A percentile compares a stretch with the other conserved stretches of the same genome.
Conservation (phyloP, 345 rosid genomes). For the Gossypium rotundifolium region DNA sequence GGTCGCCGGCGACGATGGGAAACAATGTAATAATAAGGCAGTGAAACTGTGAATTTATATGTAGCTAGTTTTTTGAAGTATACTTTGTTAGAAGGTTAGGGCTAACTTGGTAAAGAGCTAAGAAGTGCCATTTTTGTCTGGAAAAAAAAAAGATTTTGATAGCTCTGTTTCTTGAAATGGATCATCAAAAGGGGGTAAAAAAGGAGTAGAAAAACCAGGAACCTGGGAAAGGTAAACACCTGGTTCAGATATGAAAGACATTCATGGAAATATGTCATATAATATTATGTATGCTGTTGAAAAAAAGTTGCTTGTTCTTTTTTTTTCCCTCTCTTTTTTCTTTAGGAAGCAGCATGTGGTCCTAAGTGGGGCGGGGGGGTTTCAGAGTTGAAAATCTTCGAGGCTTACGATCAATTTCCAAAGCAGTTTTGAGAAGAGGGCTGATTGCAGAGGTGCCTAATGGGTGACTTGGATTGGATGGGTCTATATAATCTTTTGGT, state of each 20-base stretch:
- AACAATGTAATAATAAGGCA: conserved; percentile 18
- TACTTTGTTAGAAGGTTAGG: not conserved
- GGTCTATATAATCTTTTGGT: too few relatives aligned
- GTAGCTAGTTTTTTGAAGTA: not conserved
- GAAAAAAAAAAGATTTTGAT: conserved; percentile 10
- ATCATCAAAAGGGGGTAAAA: not conserved
- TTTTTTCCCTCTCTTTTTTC: not conserved
- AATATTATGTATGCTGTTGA: not conserved
- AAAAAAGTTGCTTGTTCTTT: too few relatives aligned
- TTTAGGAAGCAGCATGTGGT: not conserved
- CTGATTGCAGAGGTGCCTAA: not conserved
- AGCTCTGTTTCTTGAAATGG: not conserved
- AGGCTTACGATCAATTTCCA: not conserved
- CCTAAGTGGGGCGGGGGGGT: not conserved
- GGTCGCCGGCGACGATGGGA: conserved; percentile 66
- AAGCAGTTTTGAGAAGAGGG: conserved; percentile 2
- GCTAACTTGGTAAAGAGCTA: not conserved
- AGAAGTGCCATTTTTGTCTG: not conserved
- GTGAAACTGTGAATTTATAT: not conserved
- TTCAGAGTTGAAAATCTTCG: not conserved
- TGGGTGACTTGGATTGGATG: not conserved
- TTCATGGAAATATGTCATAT: not conserved
- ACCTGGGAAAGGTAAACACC: not conserved
- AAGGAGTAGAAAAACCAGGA: not conserved
- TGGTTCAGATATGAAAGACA: not conserved